These are phyloP conservation scores for Neophaeococcomyces aloes DNA, from an alignment of 2,329 filamentous ascomycete genomes.

Conservation along the genomic window DNA sequence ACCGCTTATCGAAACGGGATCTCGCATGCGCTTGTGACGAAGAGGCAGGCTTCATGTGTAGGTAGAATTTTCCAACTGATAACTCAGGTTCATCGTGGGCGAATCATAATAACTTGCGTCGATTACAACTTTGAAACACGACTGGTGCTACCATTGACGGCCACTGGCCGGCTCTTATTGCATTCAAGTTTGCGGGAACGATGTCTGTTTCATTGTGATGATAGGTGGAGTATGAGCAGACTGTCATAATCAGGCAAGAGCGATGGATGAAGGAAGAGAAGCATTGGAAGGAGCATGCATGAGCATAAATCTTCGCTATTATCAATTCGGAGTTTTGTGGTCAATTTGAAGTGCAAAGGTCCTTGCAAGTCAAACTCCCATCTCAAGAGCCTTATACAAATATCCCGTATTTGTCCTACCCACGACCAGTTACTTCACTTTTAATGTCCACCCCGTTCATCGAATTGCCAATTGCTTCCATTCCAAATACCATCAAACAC, in stretches of 20 bases:
- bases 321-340: background rate
- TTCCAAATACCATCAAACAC: constrained; percentile 3
- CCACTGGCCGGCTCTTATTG: background rate
- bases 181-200: constrained; percentile 2
- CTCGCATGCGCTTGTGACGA: no score
- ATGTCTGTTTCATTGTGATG: background rate
- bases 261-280: background rate
- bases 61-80: background rate
- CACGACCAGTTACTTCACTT: constrained; percentile 2
- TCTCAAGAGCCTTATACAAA: background rate
- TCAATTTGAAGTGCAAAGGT: background rate
- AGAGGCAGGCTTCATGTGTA: background rate
- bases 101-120: background rate
- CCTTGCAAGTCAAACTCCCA: background rate
- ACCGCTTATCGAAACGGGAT: no score
- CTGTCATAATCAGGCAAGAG: background rate
- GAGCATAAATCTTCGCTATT: background rate
- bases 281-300: background rate
- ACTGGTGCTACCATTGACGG: constrained; percentile 1
- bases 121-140: constrained; percentile 4
- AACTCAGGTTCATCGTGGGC: background rate
- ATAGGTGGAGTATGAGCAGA: background rate
- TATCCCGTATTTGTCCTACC: background rate
- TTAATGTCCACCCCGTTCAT: background rate
- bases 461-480: background rate